phyloP scores from a whole-genome alignment of 225 moss, liverwort and hornwort species.

The Physcomitrellopsis africana region DNA sequence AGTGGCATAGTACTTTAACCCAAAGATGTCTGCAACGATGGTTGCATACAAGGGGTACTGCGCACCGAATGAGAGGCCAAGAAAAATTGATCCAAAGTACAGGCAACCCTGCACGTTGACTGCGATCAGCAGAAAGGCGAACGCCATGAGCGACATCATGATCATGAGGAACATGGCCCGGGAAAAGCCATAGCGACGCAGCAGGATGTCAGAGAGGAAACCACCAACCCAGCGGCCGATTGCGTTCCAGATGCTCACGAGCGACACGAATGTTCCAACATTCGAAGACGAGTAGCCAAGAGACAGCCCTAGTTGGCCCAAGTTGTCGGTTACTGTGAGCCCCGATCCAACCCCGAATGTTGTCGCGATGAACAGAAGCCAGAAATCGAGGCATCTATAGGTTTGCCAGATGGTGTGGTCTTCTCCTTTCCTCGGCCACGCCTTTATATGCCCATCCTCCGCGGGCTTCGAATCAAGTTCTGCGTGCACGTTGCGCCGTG shows the following conservation, averaged over 20 bases:
- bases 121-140: conserved; percentile 38
- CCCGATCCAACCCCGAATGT: conserved; percentile 71
- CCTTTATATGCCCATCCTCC: neutral
- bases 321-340: conserved; percentile 69
- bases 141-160: conserved; percentile 37
- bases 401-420: conserved; percentile 66
- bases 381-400: conserved; percentile 54
- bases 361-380: conserved; percentile 67
- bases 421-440: conserved; percentile 50
- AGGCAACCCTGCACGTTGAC: conserved; percentile 35
- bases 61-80: conserved; percentile 50
- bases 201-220: conserved; percentile 51
- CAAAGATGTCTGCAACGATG: conserved; percentile 55
- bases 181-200: conserved; percentile 48
- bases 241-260: conserved; percentile 84
- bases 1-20: conserved; percentile 49
- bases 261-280: conserved; percentile 56
- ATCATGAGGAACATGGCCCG: conserved; percentile 53
- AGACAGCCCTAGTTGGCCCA: conserved; percentile 69
- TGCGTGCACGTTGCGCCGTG: too few species aligned
- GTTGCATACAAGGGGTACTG: conserved; percentile 51
- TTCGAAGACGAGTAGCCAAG: conserved; percentile 46
- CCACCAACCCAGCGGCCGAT: conserved; percentile 68
- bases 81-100: conserved; percentile 47
- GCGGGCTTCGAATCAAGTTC: neutral